A percentile compares a stretch with the other conserved stretches of the same genome.
These are phyloP conservation scores for Lipomyces sp. DNA, from an alignment of 805 yeast genomes.

Conservation along the genomic window DNA sequence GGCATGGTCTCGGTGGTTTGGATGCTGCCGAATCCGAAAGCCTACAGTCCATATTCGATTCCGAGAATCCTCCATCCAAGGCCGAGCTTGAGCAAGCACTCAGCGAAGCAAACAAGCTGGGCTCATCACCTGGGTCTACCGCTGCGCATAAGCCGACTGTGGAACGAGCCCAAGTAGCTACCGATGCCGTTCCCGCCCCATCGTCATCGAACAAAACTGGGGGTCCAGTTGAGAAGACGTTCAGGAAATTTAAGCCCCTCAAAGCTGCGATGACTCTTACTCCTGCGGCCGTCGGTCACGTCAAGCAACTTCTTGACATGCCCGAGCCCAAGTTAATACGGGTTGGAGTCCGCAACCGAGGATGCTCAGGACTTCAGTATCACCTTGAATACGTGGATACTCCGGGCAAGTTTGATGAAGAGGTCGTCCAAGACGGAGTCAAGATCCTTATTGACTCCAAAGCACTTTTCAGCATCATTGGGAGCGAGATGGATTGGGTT, in stretches of 20 bases:
- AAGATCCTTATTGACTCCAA: conserved; percentile 92
- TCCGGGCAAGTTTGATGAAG: conserved; percentile 95
- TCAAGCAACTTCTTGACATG: conserved; percentile 66
- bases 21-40: conserved; percentile 28
- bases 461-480: conserved; percentile 92
- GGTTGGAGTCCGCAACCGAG: conserved; percentile 93
- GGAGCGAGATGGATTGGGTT: conserved; percentile 98
- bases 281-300: conserved; percentile 74
- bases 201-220: background rate
- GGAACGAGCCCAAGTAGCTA: background rate
- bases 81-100: conserved; percentile 29
- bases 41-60: conserved; percentile 31
- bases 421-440: conserved; percentile 89
- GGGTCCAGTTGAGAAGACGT: conserved; percentile 42
- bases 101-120: conserved; percentile 15
- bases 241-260: conserved; percentile 74
- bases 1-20: conserved; percentile 23
- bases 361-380: conserved; percentile 94
- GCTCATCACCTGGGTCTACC: background rate
- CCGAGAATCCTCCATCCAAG: conserved; percentile 35
- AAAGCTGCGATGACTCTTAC: conserved; percentile 87
- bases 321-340: conserved; percentile 90
- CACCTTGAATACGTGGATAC: conserved; percentile 85
- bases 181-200: conserved; percentile 40
- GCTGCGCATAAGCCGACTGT: conserved; percentile 38